Conservation (phyloP, 2,329 filamentous ascomycete genomes). For the Neopestalotiopsis sp. region DNA sequence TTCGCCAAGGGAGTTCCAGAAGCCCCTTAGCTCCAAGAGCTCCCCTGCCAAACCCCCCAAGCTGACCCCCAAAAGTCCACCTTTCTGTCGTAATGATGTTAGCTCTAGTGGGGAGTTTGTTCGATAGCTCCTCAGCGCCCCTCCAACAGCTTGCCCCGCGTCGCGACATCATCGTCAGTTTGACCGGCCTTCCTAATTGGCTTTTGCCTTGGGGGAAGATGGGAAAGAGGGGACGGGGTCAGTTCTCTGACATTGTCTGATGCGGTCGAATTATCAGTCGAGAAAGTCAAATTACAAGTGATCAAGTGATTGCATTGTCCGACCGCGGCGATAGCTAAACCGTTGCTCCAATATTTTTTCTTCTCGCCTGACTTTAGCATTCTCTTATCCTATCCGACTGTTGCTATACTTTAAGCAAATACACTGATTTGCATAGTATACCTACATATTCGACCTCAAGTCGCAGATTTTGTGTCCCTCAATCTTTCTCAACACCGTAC, state of each 20-base stretch:
- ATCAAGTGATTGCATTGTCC: constrained; percentile 1
- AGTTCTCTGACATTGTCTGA: background rate
- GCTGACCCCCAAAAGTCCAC: background rate
- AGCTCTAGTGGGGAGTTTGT: constrained; percentile 17
- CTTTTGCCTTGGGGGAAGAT: background rate
- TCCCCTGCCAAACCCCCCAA: background rate
- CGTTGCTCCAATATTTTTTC: background rate
- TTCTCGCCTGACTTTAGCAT: background rate
- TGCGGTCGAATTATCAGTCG: constrained; percentile 8
- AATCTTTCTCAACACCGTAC: background rate
- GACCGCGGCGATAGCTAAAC: constrained; percentile 12
- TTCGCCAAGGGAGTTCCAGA: constrained; percentile 5
- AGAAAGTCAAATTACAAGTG: background rate
- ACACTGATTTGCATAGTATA: background rate
- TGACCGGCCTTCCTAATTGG: constrained; percentile 17
- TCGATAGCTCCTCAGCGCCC: background rate
- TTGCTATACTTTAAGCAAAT: background rate
- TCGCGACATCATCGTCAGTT: constrained; percentile 14
- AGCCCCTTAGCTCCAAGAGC: constrained; percentile 7
- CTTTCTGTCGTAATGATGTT: constrained; percentile 15
- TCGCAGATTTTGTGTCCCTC: background rate
- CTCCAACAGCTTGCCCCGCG: constrained; percentile 14
- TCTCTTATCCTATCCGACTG: background rate
- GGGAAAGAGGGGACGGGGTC: background rate
- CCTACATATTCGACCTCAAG: background rate